phyloP scores from a whole-genome alignment of 352 stramenopile genomes.

The Thalassiosira delicatula region DNA sequence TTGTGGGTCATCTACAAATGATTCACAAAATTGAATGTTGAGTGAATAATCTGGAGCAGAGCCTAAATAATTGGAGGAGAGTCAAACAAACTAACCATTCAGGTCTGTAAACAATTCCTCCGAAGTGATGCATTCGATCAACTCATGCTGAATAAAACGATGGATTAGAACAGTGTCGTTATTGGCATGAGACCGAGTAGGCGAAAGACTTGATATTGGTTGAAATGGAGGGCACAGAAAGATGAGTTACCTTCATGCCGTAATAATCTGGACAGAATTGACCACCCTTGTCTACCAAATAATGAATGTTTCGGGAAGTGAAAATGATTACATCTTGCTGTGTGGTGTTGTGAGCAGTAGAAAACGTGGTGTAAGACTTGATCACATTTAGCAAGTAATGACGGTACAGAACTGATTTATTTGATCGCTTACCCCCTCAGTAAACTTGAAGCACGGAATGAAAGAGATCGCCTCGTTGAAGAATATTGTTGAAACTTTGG shows the following conservation, averaged over 20 bases:
- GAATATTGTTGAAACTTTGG: constrained; percentile 72
- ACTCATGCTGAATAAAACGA: constrained; percentile 46
- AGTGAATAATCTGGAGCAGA: no score
- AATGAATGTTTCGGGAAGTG: constrained; percentile 68
- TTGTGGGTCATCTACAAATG: constrained; percentile 57
- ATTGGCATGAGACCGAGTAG: not conserved
- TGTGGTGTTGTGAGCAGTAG: not conserved
- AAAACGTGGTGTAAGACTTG: not conserved
- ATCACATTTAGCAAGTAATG: not conserved
- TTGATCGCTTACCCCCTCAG: constrained; percentile 36
- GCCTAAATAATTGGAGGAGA: no score
- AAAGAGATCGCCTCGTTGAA: constrained; percentile 78
- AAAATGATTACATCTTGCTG: constrained; percentile 73
- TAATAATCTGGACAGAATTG: constrained; percentile 74
- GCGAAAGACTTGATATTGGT: not conserved
- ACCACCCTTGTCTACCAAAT: constrained; percentile 67
- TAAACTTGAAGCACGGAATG: constrained; percentile 77
- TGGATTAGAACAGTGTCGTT: not conserved
- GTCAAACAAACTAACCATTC: no score
- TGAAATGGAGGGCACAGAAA: not conserved
- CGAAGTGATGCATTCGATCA: constrained; percentile 70
- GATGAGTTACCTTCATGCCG: constrained; percentile 30
- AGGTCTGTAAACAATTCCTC: constrained; percentile 67
- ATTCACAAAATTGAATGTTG: no score
- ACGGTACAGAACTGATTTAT: not conserved